Evolutionary conservation across 441 rosid genomes (phyloP).

Genomic region (Bruguiera hainesii): DNA sequence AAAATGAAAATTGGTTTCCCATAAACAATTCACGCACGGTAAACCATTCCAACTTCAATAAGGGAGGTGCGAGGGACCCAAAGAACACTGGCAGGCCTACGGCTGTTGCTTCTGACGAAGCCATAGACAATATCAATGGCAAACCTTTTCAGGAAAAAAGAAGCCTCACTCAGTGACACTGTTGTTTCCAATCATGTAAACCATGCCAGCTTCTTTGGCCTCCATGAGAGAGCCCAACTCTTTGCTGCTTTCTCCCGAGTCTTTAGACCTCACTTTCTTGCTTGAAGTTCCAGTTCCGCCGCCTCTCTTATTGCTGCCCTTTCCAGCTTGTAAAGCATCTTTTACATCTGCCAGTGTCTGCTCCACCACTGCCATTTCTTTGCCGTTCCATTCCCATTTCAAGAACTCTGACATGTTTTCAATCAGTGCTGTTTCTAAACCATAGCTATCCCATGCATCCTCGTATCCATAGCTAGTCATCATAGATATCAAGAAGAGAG

Average conservation of each 20-base stretch:
- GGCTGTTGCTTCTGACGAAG: conserved; percentile 37
- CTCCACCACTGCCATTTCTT: neutral
- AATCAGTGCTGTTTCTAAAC: conserved; percentile 21
- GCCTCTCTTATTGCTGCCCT: conserved; percentile 4
- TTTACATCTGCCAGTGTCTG: neutral
- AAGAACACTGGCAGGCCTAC: conserved; percentile 30
- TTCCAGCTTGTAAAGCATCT: neutral
- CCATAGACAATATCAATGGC: conserved; percentile 33
- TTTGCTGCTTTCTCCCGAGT: conserved; percentile 68
- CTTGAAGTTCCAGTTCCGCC: too few species aligned
- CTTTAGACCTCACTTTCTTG: conserved; percentile 43
- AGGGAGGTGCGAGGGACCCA: conserved; percentile 31
- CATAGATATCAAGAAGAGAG: neutral
- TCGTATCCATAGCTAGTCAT: conserved; percentile 23
- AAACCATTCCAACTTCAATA: conserved; percentile 41
- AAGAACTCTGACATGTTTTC: conserved; percentile 16
- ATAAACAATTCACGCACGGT: conserved; percentile 24
- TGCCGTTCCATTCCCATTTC: neutral
- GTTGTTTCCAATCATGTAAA: conserved; percentile 4
- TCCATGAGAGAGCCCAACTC: conserved; percentile 49
- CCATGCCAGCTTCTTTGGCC: too few species aligned
- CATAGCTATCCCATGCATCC: conserved; percentile 18
- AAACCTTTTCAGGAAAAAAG: conserved; percentile 33
- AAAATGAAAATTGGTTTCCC: too few species aligned
- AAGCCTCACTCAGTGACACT: conserved; percentile 27